phyloP scores from a whole-genome alignment of 1,284 basidiomycete genomes.

The Ganoderma resinaceum region DNA sequence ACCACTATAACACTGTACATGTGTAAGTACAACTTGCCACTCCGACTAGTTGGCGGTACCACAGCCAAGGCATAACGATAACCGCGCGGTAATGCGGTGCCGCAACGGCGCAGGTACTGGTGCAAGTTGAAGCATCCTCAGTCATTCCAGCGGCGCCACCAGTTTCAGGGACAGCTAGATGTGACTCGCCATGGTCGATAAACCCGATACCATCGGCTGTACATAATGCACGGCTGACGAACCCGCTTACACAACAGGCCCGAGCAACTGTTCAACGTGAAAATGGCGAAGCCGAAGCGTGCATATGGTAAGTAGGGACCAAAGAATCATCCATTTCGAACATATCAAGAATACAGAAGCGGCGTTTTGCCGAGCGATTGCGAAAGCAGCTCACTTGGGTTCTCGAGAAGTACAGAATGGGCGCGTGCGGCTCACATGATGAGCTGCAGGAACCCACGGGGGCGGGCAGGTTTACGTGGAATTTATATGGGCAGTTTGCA shows the following conservation, averaged over 20 bases:
- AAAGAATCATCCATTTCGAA: neutral
- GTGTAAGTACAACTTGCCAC: neutral
- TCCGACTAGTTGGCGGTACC: neutral
- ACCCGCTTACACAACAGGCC: neutral
- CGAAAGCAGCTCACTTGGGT: neutral
- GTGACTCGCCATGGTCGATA: neutral
- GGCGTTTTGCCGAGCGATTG: neutral
- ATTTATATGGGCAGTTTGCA: neutral
- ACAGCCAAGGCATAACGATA: neutral
- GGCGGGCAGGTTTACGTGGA: neutral
- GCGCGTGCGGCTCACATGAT: conserved; percentile 4
- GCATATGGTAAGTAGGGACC: neutral
- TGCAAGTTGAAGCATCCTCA: neutral
- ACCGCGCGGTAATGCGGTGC: neutral
- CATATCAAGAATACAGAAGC: neutral
- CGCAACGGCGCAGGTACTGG: too few relatives aligned
- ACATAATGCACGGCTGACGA: neutral
- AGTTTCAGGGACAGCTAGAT: neutral
- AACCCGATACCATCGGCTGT: neutral
- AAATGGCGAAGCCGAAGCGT: neutral
- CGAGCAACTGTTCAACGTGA: neutral
- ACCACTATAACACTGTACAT: too few relatives aligned
- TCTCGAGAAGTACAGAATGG: neutral
- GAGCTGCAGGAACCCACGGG: neutral
- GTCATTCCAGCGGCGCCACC: neutral